Percentiles rank a stretch among this genome's conserved stretches.
These are phyloP conservation scores for Penicillium ucsense DNA, from an alignment of 495 filamentous ascomycete species.

Conservation along the genomic window DNA sequence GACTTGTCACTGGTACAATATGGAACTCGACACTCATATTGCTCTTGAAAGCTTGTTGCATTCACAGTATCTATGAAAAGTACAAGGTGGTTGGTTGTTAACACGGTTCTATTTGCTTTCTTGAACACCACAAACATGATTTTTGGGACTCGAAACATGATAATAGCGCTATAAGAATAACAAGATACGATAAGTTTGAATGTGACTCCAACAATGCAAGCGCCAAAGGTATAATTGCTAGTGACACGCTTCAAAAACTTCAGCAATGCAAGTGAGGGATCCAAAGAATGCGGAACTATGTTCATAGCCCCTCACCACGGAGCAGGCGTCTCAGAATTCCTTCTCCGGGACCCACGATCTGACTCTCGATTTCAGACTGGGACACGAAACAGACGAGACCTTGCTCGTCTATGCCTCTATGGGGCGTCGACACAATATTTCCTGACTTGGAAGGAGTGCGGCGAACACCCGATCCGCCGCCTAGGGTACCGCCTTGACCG, in stretches of 20 bases:
- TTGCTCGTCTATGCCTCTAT: slow-evolving; percentile 51
- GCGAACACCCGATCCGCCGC: slow-evolving; percentile 32
- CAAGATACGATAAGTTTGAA: slow-evolving; percentile 4
- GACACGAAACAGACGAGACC: slow-evolving; percentile 67
- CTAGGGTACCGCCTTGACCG: slow-evolving; percentile 52
- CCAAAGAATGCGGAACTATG: slow-evolving; percentile 7
- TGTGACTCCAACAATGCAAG: slow-evolving; percentile 10
- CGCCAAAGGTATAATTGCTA: slow-evolving; percentile 5
- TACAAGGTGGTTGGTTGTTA: too few relatives aligned
- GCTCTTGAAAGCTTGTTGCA: too few relatives aligned
- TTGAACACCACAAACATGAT: too few relatives aligned
- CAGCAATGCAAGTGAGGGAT: neutral
- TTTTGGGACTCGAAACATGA: too few relatives aligned
- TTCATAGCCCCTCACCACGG: slow-evolving; percentile 30
- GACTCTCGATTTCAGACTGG: slow-evolving; percentile 63
- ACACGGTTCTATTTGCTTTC: too few relatives aligned
- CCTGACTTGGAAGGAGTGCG: slow-evolving; percentile 51
- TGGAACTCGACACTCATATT: too few relatives aligned
- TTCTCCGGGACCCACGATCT: slow-evolving; percentile 58
- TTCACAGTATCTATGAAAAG: too few relatives aligned
- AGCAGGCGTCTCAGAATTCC: slow-evolving; percentile 39
- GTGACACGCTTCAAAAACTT: slow-evolving; percentile 1
- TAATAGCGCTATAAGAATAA: slow-evolving; percentile 1
- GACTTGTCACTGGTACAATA: too few relatives aligned
- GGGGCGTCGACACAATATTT: slow-evolving; percentile 35